Evolutionary conservation across 148 eudicot genomes (phyloP).

Genomic region (Cornus controversa): DNA sequence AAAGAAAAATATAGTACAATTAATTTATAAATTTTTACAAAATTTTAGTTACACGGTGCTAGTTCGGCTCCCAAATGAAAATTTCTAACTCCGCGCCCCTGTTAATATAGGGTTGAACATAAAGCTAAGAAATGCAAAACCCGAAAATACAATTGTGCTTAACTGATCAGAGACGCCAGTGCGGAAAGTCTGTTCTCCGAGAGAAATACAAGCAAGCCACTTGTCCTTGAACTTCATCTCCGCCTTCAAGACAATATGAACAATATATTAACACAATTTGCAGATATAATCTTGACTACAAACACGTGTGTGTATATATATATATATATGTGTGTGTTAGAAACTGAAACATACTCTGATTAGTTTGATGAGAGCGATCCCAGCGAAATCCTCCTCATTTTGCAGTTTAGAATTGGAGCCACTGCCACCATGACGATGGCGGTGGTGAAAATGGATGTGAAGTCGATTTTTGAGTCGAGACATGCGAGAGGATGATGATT

Average conservation of each 20-base stretch:
- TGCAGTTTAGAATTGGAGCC: slow-evolving; percentile 30
- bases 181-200: slow-evolving; percentile 92
- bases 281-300: not conserved
- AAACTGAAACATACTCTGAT: slow-evolving; percentile 34
- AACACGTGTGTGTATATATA: not conserved
- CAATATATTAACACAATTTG: not conserved
- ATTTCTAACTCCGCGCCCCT: too few relatives aligned
- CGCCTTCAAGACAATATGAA: slow-evolving; percentile 39
- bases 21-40: too few relatives aligned
- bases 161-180: slow-evolving; percentile 75
- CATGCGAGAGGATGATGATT: slow-evolving; percentile 30
- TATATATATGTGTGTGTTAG: not conserved
- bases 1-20: too few relatives aligned
- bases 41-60: too few relatives aligned
- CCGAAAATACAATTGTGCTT: slow-evolving; percentile 20
- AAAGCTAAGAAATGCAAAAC: not conserved
- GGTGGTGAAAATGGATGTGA: slow-evolving; percentile 29
- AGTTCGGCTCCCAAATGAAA: too few relatives aligned
- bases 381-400: slow-evolving; percentile 67
- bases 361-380: slow-evolving; percentile 76
- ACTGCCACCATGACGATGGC: slow-evolving; percentile 19
- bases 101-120: not conserved
- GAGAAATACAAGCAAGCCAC: slow-evolving; percentile 85
- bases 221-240: slow-evolving; percentile 90
- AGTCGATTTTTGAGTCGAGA: slow-evolving; percentile 43